Base-by-base conservation (phyloP, 768 basidiomycete species). In the Suillus placidus region DNA sequence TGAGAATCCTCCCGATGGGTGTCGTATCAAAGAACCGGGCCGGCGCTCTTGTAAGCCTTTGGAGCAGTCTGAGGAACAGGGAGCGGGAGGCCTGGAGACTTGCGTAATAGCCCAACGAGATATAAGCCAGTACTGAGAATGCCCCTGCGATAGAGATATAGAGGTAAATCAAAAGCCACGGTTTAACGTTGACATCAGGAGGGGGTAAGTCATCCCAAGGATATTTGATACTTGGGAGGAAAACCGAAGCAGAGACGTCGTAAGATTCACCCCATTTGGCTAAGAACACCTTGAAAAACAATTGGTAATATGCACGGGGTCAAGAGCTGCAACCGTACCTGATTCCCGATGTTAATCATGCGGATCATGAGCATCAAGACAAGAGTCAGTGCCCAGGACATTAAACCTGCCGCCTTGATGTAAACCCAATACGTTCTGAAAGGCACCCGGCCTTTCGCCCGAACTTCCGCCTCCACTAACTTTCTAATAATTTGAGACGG, bases 1-100 rank as follows among this genome's bases (percentile, higher is more conserved):
- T 93, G 45, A 92, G 81, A 69, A 94, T 90, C 9, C 91, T 80
- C 12, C 93, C 93, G 45, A 90, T 86, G 1, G 91, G 91, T 4
- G 89, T 92, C 45, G 84, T 80, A 70, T 92, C 91, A 75, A 90
- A 92, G 74, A 91, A 90, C 2, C 88, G 85, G 30, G 84, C 80
- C 3, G 89, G 89, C 0, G 90, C 89, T 47, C 86, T 80, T 8
- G 86, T 83, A 10, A 92, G 77, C 34, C 88, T 74, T 47, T 74
- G 76, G 13, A 91, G 80, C 64, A 90, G 82, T 8, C 79, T 73
- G 5, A 77, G 71, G 76, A 91, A 92, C 13, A 91, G 80, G 7
- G 80, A 79, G 1, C 88, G 83, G 26, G 88, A 87, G 1, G 90
- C 89, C 66, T 85, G 87, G 40, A 91, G 78, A 70, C 88, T 88